Percentiles rank a stretch among this genome's conserved stretches.
These are phyloP conservation scores for Microbotryum saponariae DNA, from an alignment of 1,284 basidiomycete species.

Conservation along the genomic window DNA sequence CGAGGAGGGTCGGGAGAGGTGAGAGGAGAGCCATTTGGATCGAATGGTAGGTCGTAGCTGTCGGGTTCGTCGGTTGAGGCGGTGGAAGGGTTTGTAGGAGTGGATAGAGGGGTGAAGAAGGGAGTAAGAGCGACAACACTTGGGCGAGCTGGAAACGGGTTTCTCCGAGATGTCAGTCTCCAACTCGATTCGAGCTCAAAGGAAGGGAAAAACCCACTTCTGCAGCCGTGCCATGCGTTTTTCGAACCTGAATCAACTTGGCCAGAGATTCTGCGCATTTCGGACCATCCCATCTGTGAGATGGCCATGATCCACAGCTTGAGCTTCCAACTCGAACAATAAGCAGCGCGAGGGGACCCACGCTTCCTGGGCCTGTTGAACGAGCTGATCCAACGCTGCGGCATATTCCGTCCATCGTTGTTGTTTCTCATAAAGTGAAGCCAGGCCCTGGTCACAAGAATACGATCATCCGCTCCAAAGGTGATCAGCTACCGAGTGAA, in stretches of 20 bases:
- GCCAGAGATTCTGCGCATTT: slow-evolving; percentile 75
- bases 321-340: neutral
- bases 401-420: slow-evolving; percentile 38
- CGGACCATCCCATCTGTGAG: slow-evolving; percentile 58
- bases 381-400: slow-evolving; percentile 35
- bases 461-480: neutral
- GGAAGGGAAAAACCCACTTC: slow-evolving; percentile 47
- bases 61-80: slow-evolving; percentile 67
- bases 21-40: slow-evolving; percentile 61
- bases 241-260: slow-evolving; percentile 60
- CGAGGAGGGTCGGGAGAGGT: slow-evolving; percentile 58
- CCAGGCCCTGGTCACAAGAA: slow-evolving; percentile 37
- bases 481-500: too few species aligned
- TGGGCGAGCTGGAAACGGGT: slow-evolving; percentile 52
- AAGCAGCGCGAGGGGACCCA: neutral
- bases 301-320: too few species aligned
- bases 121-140: slow-evolving; percentile 63
- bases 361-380: slow-evolving; percentile 36
- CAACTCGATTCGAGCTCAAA: neutral
- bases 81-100: slow-evolving; percentile 60
- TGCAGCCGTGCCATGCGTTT: slow-evolving; percentile 53
- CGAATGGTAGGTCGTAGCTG: slow-evolving; percentile 46
- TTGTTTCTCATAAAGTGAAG: slow-evolving; percentile 41
- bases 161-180: too few species aligned
- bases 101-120: slow-evolving; percentile 60